Percentiles rank a stretch among this genome's conserved stretches.
Conservation (phyloP, 192 early-diverging fungal species). For the Endogone sp. region DNA sequence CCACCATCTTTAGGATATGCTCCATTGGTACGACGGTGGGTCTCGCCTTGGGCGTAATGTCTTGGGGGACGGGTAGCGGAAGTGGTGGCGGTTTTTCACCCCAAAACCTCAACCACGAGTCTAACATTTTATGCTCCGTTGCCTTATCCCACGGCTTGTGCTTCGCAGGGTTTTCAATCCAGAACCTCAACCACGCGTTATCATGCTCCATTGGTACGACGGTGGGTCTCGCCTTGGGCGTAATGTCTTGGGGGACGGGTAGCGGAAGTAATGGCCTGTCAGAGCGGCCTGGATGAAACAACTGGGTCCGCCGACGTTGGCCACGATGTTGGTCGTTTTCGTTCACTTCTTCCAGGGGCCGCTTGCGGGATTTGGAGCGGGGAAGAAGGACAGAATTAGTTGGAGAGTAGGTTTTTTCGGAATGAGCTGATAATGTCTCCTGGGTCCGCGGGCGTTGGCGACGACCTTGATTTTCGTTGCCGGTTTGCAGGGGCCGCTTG, state of each 20-base stretch:
- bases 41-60: not conserved
- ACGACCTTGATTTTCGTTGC: not conserved
- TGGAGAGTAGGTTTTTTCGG: too few relatives aligned
- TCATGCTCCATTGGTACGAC: too few relatives aligned
- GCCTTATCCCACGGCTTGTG: too few relatives aligned
- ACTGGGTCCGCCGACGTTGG: too few relatives aligned
- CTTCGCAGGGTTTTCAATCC: not conserved
- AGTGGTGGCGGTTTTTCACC: not conserved
- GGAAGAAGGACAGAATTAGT: too few relatives aligned
- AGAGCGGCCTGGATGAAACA: too few relatives aligned
- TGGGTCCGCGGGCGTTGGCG: not conserved
- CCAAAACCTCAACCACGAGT: not conserved
- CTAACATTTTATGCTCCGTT: too few relatives aligned
- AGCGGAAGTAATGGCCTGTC: not conserved
- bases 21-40: too few relatives aligned
- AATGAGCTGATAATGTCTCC: too few relatives aligned
- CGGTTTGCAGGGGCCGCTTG: not conserved
- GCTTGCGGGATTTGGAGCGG: too few relatives aligned
- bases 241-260: not conserved
- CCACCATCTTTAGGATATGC: not conserved
- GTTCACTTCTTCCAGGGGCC: too few relatives aligned
- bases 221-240: not conserved
- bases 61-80: not conserved
- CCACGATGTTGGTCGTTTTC: too few relatives aligned
- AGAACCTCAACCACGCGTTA: not conserved